Conservation (phyloP, 192 early-diverging fungal species). For the Coemansia sp. region DNA sequence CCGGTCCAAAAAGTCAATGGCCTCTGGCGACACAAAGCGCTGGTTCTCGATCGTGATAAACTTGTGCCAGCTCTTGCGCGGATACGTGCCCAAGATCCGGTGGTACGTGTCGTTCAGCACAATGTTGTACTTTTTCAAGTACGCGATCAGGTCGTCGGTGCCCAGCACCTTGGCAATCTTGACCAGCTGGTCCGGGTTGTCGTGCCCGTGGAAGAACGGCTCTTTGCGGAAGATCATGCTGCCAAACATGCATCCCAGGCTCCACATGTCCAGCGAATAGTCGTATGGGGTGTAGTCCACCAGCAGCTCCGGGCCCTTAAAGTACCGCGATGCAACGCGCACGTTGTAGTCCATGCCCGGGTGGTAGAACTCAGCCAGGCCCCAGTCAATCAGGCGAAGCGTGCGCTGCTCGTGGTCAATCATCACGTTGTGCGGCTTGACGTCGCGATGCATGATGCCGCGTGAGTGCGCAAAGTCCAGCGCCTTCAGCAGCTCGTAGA, state of each 20-base stretch:
- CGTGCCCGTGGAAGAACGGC: constrained; percentile 98
- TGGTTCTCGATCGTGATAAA: constrained; percentile 86
- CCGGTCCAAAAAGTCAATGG: constrained; percentile 86
- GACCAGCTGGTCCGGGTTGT: constrained; percentile 99
- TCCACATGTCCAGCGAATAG: constrained; percentile 99
- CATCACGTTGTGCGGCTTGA: constrained; percentile 99
- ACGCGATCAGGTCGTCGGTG: constrained; percentile 90
- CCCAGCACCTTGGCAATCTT: constrained; percentile 98
- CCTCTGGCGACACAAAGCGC: constrained; percentile 76
- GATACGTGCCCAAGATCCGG: constrained; percentile 88
- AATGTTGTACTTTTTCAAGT: constrained; percentile 95
- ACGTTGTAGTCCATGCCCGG: constrained; percentile 97
- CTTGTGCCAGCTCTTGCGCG: constrained; percentile 80
- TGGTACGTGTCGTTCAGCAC: constrained; percentile 87
- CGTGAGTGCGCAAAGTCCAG: constrained; percentile 97
- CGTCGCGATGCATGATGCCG: constrained; percentile 99
- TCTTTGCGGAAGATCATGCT: constrained; percentile 99
- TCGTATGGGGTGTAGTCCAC: constrained; percentile 99
- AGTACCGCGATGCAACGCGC: constrained; percentile 96
- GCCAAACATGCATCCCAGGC: constrained; percentile 98
- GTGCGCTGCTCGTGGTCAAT: constrained; percentile 96
- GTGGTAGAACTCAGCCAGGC: constrained; percentile 98
- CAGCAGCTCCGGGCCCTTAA: constrained; percentile 97
- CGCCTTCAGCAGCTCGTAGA: constrained; percentile 94
- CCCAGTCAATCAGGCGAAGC: constrained; percentile 98